Conservation (phyloP, 345 rosid species). For the Populus simonii region DNA sequence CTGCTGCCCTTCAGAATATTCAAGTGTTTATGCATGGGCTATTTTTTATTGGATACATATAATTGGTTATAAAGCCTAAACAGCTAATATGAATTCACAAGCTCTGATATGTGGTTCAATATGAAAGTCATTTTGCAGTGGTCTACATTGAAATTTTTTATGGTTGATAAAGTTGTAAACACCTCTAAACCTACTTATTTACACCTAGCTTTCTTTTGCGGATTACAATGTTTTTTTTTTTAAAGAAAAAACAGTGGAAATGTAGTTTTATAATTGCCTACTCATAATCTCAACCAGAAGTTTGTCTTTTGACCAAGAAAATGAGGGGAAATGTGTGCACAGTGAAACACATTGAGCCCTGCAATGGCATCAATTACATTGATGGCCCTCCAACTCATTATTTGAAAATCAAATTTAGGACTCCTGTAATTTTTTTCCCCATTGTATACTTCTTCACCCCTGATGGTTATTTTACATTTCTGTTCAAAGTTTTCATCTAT, state of each 20-base stretch:
- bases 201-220: not conserved
- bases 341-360: not conserved
- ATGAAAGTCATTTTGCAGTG: not conserved
- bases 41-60: not conserved
- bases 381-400: not conserved
- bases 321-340: not conserved
- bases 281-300: not conserved
- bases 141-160: not conserved
- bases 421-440: not conserved
- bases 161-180: not conserved
- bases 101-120: not conserved
- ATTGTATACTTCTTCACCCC: not conserved
- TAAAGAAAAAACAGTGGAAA: not conserved
- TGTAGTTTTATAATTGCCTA: not conserved
- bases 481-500: not conserved
- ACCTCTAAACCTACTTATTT: not conserved
- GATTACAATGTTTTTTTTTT: not conserved
- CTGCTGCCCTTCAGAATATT: not conserved
- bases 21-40: not conserved
- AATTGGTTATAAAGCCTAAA: not conserved
- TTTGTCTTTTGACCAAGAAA: not conserved
- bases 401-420: not conserved
- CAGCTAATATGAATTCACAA: not conserved
- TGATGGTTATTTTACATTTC: not conserved
- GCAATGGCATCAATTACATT: not conserved